Conservation (phyloP, 352 stramenopile species). For the Globisporangium paddicum region DNA sequence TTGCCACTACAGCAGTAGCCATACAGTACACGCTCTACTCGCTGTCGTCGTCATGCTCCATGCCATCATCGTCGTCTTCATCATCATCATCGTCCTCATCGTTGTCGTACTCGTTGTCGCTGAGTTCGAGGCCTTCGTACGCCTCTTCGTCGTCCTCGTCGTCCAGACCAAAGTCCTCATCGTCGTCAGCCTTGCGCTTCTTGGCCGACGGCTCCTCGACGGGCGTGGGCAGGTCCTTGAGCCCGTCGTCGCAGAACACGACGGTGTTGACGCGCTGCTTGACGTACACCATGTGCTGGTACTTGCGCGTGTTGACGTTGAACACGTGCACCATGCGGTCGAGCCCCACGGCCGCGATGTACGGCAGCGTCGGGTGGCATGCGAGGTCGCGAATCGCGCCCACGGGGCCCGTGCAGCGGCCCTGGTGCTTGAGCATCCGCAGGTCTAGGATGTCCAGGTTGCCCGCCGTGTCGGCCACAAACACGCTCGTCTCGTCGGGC, state of each 20-base stretch:
- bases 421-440: constrained; percentile 80
- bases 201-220: constrained; percentile 34
- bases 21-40: constrained; percentile 14
- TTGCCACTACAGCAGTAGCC: neutral
- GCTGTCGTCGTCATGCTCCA: constrained; percentile 20
- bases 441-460: constrained; percentile 89
- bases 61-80: constrained; percentile 25
- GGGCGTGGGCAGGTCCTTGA: constrained; percentile 45
- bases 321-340: constrained; percentile 95
- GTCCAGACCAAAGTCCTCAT: constrained; percentile 33
- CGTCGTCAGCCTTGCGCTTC: constrained; percentile 42
- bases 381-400: constrained; percentile 89
- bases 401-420: constrained; percentile 84
- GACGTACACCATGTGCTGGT: constrained; percentile 66
- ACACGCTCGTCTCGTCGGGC: constrained; percentile 72
- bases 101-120: constrained; percentile 48
- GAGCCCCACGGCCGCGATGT: constrained; percentile 88
- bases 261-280: constrained; percentile 91
- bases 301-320: constrained; percentile 82
- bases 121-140: constrained; percentile 84
- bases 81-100: constrained; percentile 50
- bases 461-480: constrained; percentile 87
- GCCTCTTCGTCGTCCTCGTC: constrained; percentile 64
- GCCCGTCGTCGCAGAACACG: constrained; percentile 82
- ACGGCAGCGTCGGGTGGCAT: constrained; percentile 87